A percentile compares a stretch with the other conserved stretches of the same genome.
phyloP scores from a whole-genome alignment of 805 yeast genomes.

The Yamadazyma takamatsuzukensis region DNA sequence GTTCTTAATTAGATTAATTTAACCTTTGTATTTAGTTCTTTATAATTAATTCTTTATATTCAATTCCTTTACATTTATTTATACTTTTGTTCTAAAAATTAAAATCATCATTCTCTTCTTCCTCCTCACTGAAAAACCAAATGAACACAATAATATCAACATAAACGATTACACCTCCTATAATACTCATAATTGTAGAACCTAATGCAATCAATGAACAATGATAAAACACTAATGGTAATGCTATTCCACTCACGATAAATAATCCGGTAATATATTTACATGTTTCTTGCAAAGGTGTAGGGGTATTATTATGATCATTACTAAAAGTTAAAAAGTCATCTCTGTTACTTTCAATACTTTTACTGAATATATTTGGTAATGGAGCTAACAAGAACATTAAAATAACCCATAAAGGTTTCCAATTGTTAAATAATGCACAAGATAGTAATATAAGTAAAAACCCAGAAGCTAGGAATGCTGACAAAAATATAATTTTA shows the following conservation, averaged over 20 bases:
- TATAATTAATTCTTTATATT: background rate
- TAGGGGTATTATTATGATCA: conserved; percentile 33
- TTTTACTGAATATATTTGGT: conserved; percentile 37
- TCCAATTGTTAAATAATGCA: conserved; percentile 42
- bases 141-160: conserved; percentile 40
- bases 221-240: conserved; percentile 40
- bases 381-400: conserved; percentile 43
- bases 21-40: background rate
- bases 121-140: conserved; percentile 44
- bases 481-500: conserved; percentile 44
- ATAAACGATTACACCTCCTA: conserved; percentile 44
- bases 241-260: conserved; percentile 42
- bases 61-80: background rate
- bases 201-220: conserved; percentile 34
- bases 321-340: conserved; percentile 43
- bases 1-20: conserved; percentile 29
- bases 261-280: conserved; percentile 38
- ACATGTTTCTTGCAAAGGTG: conserved; percentile 36
- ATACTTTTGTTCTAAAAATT: conserved; percentile 25
- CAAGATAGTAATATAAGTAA: conserved; percentile 41
- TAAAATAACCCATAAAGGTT: conserved; percentile 39
- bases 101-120: conserved; percentile 44
- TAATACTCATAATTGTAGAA: conserved; percentile 39
- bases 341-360: conserved; percentile 37
- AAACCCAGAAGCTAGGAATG: conserved; percentile 44